Evolutionary conservation across 2,329 filamentous ascomycete species (phyloP), one percentile per base, ranked within the genome.

Genomic region (Rhytidhysteron rufulum): DNA sequence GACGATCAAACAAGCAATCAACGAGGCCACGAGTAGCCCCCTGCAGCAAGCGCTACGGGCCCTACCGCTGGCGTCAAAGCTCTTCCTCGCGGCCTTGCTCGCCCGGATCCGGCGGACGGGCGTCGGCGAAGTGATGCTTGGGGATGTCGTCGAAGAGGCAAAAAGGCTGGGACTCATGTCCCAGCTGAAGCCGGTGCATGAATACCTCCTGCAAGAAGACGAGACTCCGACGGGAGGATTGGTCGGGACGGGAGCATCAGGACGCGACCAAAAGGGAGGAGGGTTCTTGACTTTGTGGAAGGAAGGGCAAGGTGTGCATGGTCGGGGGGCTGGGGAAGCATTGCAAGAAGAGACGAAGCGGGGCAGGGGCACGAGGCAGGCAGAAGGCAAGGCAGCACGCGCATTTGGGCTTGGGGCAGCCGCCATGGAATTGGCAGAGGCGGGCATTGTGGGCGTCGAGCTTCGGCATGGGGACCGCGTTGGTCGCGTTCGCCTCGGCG

Each of bases 1-100:
- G 38, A 96, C 88, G 4, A 86, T 97, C 63, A 95, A 95, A 65
- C 83, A 87, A 58, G 93, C 93, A 25, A 97, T 98, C 65, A 87
- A 86, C 55, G 93, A 98, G 69, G 90, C 91, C 4, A 97, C 91
- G 1, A 89, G 86, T 4, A 95, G 88, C 41, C 93, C 93, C 2
- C 73, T 96, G 42, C 91, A 96, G 60, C 88, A 93, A 61, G 89
- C 89, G 58, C 77, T 98, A 25, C 85, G 88, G 36, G 79, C 82
- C 15, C 77, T 97, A 17, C 88, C 93, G 0, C 75, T 96, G 31
- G 78, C 83, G 19, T 83, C 85, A 10, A 96, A 96, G 59, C 73
- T 97, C 25, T 82, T 97, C 51, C 80, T 98, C 38, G 83, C 88
- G 2, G 88, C 89, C 5, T 72, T 98, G 13, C 68, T 96, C 27